Evolutionary conservation across 768 basidiomycete genomes (phyloP).

Genomic region (Ramaria sp.): DNA sequence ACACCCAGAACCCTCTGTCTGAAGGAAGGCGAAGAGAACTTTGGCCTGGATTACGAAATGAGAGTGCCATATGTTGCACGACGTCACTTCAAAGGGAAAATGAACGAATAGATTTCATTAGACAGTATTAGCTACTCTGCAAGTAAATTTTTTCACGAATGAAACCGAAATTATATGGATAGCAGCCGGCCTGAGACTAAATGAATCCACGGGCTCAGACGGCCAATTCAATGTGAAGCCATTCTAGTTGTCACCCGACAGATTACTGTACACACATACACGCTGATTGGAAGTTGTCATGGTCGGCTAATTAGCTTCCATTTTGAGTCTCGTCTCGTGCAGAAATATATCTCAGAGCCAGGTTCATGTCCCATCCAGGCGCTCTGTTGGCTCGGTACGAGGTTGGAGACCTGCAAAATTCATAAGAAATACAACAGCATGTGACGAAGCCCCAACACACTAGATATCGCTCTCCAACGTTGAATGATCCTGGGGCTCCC

Average conservation of each 20-base stretch:
- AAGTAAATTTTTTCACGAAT: too few species aligned
- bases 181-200: too few species aligned
- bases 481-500: constrained; percentile 35
- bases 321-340: constrained; percentile 52
- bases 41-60: constrained; percentile 27
- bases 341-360: constrained; percentile 60
- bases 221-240: background rate
- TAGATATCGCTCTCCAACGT: constrained; percentile 55
- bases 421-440: constrained; percentile 9
- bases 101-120: background rate
- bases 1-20: constrained; percentile 41
- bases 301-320: constrained; percentile 28
- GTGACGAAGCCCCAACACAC: constrained; percentile 28
- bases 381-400: constrained; percentile 53
- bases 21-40: constrained; percentile 48
- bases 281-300: background rate
- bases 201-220: background rate
- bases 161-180: too few species aligned
- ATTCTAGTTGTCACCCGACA: too few species aligned
- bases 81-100: background rate
- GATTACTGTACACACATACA: background rate
- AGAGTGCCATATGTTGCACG: constrained; percentile 41
- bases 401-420: constrained; percentile 45
- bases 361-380: constrained; percentile 61
- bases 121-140: background rate